Conservation (phyloP, 192 early-diverging fungal genomes). For the Phlyctochytrium planicorne region DNA sequence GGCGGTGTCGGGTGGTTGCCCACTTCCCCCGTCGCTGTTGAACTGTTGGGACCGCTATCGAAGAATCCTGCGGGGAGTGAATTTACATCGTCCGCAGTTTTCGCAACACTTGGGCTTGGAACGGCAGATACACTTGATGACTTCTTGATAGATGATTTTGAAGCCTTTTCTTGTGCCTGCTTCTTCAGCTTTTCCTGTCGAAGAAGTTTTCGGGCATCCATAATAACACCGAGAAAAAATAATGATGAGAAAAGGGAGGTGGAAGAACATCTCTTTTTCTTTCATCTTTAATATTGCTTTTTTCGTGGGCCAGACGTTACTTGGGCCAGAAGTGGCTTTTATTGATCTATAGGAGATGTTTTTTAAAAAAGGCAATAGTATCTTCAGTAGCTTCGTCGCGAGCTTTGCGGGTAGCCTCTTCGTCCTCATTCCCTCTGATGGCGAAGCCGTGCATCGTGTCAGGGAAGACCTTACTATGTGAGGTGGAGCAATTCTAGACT, state of each 20-base stretch:
- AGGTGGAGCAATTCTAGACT: too few relatives aligned
- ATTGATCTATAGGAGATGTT: not conserved
- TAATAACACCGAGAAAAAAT: too few relatives aligned
- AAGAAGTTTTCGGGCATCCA: not conserved
- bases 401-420: not conserved
- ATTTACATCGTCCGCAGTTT: not conserved
- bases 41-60: not conserved
- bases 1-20: not conserved
- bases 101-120: too few relatives aligned
- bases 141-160: too few relatives aligned
- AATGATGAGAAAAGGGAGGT: too few relatives aligned
- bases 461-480: not conserved
- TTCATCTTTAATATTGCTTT: too few relatives aligned
- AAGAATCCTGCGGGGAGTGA: not conserved
- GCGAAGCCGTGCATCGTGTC: not conserved
- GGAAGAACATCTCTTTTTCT: too few relatives aligned
- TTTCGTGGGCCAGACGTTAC: too few relatives aligned
- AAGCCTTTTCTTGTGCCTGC: not conserved
- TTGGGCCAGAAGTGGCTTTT: too few relatives aligned
- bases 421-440: not conserved
- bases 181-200: not conserved
- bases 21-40: not conserved
- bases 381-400: not conserved
- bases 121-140: too few relatives aligned
- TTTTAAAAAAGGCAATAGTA: constrained; percentile 1